A percentile compares a stretch with the other conserved stretches of the same genome.
Evolutionary conservation across 2,329 filamentous ascomycete species (phyloP).

Genomic region (Verticillium isaacii): DNA sequence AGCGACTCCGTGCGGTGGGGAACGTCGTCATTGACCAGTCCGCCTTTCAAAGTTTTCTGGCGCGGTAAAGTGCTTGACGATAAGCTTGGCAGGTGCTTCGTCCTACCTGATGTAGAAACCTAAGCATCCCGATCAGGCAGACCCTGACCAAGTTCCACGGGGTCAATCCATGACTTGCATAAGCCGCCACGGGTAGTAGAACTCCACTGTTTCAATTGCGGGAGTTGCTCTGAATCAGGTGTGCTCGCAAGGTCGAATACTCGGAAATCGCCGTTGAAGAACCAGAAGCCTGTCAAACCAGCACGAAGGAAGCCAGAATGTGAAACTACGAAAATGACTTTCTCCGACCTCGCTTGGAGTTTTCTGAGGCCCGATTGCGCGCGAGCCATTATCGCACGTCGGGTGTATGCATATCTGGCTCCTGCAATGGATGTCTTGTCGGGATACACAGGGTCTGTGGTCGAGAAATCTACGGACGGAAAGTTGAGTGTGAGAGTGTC

Average conservation of each 20-base stretch:
- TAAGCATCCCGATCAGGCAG: slow-evolving; percentile 26
- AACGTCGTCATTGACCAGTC: slow-evolving; percentile 96
- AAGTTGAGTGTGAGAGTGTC: slow-evolving; percentile 40
- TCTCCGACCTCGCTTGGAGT: slow-evolving; percentile 51
- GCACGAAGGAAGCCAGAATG: slow-evolving; percentile 60
- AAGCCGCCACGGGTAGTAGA: slow-evolving; percentile 27
- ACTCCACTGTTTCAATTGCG: slow-evolving; percentile 41
- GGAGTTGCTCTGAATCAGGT: slow-evolving; percentile 17
- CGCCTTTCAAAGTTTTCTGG: slow-evolving; percentile 89
- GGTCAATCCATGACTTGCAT: slow-evolving; percentile 27
- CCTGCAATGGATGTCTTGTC: slow-evolving; percentile 51
- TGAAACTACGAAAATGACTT: slow-evolving; percentile 58
- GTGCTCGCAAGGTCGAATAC: slow-evolving; percentile 49
- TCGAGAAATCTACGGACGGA: slow-evolving; percentile 50
- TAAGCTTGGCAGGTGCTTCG: not conserved
- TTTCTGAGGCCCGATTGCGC: slow-evolving; percentile 45
- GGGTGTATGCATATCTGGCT: slow-evolving; percentile 47
- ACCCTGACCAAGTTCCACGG: slow-evolving; percentile 31
- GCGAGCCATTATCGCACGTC: slow-evolving; percentile 47
- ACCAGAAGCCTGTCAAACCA: slow-evolving; percentile 50
- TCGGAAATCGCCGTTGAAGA: slow-evolving; percentile 60
- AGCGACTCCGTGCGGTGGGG: slow-evolving; percentile 76
- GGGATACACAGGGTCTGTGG: slow-evolving; percentile 55
- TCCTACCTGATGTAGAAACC: not conserved
- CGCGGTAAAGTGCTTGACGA: slow-evolving; percentile 50